A percentile compares a stretch with the other conserved stretches of the same genome.
Conservation (phyloP, 2,329 filamentous ascomycete species). For the Aspergillus sp. region DNA sequence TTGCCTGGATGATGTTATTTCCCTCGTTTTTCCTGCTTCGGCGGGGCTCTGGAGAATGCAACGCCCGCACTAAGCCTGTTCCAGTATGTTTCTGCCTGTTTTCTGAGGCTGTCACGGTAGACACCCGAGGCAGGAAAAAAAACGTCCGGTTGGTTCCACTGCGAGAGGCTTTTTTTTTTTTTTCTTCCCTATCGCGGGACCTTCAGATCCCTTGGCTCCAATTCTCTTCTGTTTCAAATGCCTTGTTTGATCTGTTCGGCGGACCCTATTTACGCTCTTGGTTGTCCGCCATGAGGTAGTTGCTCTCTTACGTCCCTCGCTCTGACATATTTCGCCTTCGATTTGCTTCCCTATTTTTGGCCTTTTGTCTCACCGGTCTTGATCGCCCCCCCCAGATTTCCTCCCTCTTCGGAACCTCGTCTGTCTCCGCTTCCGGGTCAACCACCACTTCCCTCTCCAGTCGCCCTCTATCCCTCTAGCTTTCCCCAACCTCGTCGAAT, state of each 20-base stretch:
- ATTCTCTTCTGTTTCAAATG: conserved; percentile 12
- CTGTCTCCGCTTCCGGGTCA: too few species aligned
- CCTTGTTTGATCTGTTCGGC: conserved; percentile 5
- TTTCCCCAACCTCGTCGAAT: conserved; percentile 4
- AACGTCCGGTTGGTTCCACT: conserved; percentile 23
- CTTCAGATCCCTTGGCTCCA: conserved; percentile 25
- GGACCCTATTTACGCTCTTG: too few species aligned
- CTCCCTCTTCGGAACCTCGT: conserved; percentile 8
- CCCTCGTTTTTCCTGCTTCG: too few species aligned
- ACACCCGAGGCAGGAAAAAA: conserved; percentile 9
- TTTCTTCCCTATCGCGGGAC: conserved; percentile 11
- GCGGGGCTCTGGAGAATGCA: too few species aligned
- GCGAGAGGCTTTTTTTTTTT: conserved; percentile 30
- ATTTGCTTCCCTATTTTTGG: conserved; percentile 1
- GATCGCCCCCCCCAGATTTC: conserved; percentile 4
- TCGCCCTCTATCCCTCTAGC: too few species aligned
- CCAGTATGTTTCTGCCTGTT: too few species aligned
- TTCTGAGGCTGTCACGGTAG: not conserved
- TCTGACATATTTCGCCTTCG: not conserved
- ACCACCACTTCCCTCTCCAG: too few species aligned
- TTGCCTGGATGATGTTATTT: not conserved
- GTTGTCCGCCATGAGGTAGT: conserved; percentile 31
- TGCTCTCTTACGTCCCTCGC: conserved; percentile 5
- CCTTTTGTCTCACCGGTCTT: conserved; percentile 1
- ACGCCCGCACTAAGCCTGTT: too few species aligned